Percentiles rank a stretch among this genome's conserved stretches.
Evolutionary conservation across 352 stramenopile genomes (phyloP).

Genomic region (Globisporangium solare): DNA sequence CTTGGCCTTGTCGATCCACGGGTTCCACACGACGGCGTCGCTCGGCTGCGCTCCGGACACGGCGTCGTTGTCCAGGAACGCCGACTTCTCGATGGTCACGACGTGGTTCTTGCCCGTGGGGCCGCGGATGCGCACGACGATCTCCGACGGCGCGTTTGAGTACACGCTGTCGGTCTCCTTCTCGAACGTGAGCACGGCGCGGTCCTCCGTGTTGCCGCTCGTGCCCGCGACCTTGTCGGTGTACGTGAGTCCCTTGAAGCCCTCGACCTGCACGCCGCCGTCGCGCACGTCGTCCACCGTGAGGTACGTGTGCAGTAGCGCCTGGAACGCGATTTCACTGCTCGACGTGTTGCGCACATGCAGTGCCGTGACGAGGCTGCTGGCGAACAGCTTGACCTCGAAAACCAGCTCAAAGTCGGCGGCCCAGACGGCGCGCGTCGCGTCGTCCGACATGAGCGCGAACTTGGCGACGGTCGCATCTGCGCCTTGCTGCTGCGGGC

Average conservation of each 20-base stretch:
- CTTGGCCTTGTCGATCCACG: conserved; percentile 91
- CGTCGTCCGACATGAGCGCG: conserved; percentile 33
- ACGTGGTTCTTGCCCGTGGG: conserved; percentile 42
- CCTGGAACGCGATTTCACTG: conserved; percentile 88
- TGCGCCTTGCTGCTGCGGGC: conserved; percentile 21
- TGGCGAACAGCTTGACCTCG: conserved; percentile 80
- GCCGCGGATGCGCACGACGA: conserved; percentile 66
- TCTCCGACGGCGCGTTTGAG: conserved; percentile 52
- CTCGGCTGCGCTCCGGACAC: conserved; percentile 30
- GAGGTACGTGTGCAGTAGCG: conserved; percentile 94
- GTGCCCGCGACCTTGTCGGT: conserved; percentile 85
- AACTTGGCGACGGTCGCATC: conserved; percentile 65
- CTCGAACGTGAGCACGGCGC: conserved; percentile 56
- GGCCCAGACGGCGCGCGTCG: conserved; percentile 55
- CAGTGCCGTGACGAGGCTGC: conserved; percentile 83
- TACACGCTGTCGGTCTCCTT: conserved; percentile 90
- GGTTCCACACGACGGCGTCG: conserved; percentile 94
- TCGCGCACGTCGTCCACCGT: conserved; percentile 72
- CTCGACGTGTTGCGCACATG: conserved; percentile 89
- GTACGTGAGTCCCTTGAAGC: conserved; percentile 83
- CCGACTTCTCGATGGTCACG: conserved; percentile 72
- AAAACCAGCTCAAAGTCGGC: conserved; percentile 83
- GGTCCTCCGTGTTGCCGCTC: conserved; percentile 47
- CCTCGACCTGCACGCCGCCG: conserved; percentile 59
- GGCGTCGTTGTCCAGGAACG: conserved; percentile 37